Evolutionary conservation across 805 yeast genomes (phyloP).

Genomic region (Yarrowia osloensis): DNA sequence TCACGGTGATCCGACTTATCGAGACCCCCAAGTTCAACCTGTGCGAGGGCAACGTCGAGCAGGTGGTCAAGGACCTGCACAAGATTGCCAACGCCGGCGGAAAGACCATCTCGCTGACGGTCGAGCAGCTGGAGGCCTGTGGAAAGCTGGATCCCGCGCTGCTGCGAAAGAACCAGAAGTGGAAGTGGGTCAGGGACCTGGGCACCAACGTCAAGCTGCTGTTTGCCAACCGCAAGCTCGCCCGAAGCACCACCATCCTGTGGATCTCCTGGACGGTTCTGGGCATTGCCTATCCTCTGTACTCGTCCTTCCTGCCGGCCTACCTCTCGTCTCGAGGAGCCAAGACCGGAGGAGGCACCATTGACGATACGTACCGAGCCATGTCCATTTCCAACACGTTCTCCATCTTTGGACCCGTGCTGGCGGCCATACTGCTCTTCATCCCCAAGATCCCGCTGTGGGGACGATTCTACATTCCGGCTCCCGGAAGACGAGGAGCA

Average conservation of each 20-base stretch:
- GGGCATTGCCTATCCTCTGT: slow-evolving; percentile 57
- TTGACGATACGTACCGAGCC: slow-evolving; percentile 38
- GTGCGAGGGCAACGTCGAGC: slow-evolving; percentile 53
- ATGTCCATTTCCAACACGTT: slow-evolving; percentile 48
- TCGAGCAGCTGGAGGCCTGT: slow-evolving; percentile 51
- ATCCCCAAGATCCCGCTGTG: slow-evolving; percentile 6
- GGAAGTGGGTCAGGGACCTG: slow-evolving; percentile 22
- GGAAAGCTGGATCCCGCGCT: slow-evolving; percentile 42
- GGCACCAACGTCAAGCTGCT: slow-evolving; percentile 15
- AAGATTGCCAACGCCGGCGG: slow-evolving; percentile 52
- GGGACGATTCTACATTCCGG: slow-evolving; percentile 39
- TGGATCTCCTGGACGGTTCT: slow-evolving; percentile 56
- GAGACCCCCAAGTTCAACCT: slow-evolving; percentile 61
- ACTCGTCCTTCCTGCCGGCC: slow-evolving; percentile 15
- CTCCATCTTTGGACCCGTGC: slow-evolving; percentile 54
- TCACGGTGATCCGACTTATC: slow-evolving; percentile 49
- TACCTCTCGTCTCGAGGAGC: slow-evolving; percentile 53
- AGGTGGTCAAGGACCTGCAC: slow-evolving; percentile 49
- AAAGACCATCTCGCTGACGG: slow-evolving; percentile 47
- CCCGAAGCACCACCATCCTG: background rate
- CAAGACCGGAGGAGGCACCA: slow-evolving; percentile 36
- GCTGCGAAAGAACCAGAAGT: background rate
- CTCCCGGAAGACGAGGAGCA: slow-evolving; percentile 55
- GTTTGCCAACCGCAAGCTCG: slow-evolving; percentile 25
- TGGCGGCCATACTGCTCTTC: slow-evolving; percentile 12